phyloP scores from a whole-genome alignment of 2,329 filamentous ascomycete genomes.

The Phialocephala sp. region DNA sequence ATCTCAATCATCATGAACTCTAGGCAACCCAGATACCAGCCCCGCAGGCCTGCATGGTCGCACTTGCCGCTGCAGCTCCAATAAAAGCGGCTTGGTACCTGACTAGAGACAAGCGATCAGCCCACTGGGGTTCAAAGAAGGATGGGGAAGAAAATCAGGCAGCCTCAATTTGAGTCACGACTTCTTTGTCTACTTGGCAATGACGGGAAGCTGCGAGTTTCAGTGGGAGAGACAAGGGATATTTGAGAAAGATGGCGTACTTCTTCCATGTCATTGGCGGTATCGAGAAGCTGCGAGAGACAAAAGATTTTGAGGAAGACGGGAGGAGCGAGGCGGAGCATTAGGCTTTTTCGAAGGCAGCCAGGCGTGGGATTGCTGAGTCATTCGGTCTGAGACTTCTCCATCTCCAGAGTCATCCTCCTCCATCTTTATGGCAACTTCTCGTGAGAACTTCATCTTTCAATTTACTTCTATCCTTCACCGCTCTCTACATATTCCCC shows the following conservation, averaged over 20 bases:
- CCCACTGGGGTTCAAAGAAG: background rate
- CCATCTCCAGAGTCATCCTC: no score
- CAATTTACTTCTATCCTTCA: background rate
- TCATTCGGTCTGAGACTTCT: background rate
- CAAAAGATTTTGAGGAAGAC: background rate
- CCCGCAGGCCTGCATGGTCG: conserved; percentile 6
- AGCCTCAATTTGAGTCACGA: conserved; percentile 11
- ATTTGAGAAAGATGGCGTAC: background rate
- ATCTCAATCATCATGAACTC: conserved; percentile 9
- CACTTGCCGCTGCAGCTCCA: conserved; percentile 8
- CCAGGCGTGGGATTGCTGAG: background rate
- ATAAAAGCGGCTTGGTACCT: conserved; percentile 16
- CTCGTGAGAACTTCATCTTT: background rate
- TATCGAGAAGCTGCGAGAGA: background rate
- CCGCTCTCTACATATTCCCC: background rate
- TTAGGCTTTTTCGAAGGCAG: background rate
- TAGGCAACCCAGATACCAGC: conserved; percentile 1
- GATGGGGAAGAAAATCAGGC: background rate
- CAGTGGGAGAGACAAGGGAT: background rate
- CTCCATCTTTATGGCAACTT: no score
- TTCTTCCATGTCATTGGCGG: no score
- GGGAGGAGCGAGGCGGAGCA: background rate
- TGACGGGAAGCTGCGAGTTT: background rate
- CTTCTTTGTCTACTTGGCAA: background rate
- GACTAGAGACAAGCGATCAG: conserved; percentile 6